phyloP scores from a whole-genome alignment of 2,329 filamentous ascomycete species.

The Pyricularia sp. region DNA sequence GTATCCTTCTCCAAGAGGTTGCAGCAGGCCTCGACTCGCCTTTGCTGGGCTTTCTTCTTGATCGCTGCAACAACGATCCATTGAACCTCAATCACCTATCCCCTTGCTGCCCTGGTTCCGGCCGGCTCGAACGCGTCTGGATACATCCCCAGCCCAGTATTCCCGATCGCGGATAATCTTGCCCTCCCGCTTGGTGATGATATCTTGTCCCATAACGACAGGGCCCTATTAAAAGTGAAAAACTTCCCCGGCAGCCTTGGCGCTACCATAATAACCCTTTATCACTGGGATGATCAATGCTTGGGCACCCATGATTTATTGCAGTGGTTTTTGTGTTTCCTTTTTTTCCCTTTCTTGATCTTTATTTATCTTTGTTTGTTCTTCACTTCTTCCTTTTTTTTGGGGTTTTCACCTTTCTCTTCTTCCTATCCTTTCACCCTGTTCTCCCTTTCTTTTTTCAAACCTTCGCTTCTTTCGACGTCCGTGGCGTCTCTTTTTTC shows the following conservation, averaged over 20 bases:
- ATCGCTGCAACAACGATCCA: neutral
- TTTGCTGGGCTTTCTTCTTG: neutral
- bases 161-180: constrained; percentile 4
- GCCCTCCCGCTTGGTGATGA: neutral
- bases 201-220: neutral
- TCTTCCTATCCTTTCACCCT: constrained; percentile 5
- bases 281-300: constrained; percentile 2
- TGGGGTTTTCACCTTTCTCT: neutral
- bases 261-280: neutral
- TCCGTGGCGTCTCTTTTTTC: constrained; percentile 16
- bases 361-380: constrained; percentile 10
- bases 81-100: neutral
- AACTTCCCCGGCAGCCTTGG: neutral
- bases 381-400: constrained; percentile 6
- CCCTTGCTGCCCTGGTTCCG: neutral
- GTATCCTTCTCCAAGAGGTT: neutral
- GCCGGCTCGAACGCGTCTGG: neutral
- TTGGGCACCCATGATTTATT: constrained; percentile 5
- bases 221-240: constrained; percentile 2
- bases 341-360: constrained; percentile 14
- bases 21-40: neutral
- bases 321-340: constrained; percentile 12
- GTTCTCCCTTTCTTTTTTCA: constrained; percentile 12
- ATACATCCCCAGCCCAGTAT: neutral
- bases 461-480: constrained; percentile 12